Evolutionary conservation across 108 stramenopile genomes (phyloP), one percentile per base, ranked within the genome.

Genomic region (Pseudonitzschia multistriata): DNA sequence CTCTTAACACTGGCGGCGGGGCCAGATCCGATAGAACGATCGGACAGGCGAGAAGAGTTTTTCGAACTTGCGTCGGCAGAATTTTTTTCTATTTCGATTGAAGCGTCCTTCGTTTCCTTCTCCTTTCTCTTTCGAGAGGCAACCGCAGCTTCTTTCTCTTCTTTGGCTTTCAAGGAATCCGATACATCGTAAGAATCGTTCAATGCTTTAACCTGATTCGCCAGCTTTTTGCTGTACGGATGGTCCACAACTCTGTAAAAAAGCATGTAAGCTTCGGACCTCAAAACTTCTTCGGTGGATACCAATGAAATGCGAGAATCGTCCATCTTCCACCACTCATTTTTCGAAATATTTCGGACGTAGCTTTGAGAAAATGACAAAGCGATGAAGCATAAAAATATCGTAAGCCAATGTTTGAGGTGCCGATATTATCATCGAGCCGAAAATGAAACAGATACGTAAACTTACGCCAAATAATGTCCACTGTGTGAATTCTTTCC

Each of bases 321-420:
- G 64, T 94, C 93, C 93, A 94, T 91, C 61, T 91, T 94, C 90
- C 93, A 94, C 93, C 93, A 94, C 57, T 94, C 88, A 49, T 90
- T 91, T 70, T 83, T 88, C 61, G 70, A 69, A 49, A 85, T 77
- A 61, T 85, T 94, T 24, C 84, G 78, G 17, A 94, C 93, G 45
- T 91, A 94, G 29, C 57, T 59, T 7, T 33, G 28, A 17, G 31
- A 57, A 3, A 0, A 80, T 67, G 10, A 67, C 50, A 42, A 40
- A 63, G 39, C 34, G 15, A 49, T 65, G 3, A 11, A 15, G 28
- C 4, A 65, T 39, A 61, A 22, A 39, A 28, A 25, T 10, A 55
- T 55, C 8, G 6, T 7, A 25, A 15, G 6, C 10, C 28, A 29
- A n/a, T 11, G 54, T 29, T 25, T 15, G 13, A 42, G 40, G 40